Evolutionary conservation across 345 rosid species (phyloP), one percentile per base, ranked within the genome.

Genomic region (Excoecaria agallocha): DNA sequence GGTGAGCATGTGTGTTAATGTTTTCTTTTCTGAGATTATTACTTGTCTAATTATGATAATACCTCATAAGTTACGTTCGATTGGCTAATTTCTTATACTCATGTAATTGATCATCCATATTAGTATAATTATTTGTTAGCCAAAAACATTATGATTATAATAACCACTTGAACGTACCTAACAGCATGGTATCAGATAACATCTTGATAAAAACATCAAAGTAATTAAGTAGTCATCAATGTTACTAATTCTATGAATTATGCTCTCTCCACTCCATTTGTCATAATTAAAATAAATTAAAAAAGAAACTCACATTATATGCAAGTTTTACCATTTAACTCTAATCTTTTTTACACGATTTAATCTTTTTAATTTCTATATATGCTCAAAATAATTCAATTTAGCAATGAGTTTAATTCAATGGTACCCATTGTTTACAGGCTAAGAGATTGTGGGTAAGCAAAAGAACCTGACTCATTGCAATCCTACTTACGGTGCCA

Each of bases 101-200:
- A 52, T 30, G 30, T 30, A 30, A 30, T 17, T 30, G 15, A 15
- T 57, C 13, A 43, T 45, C 19, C 52, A 13, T 61, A 59, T 76
- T 55, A 52, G 22, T 9, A 24, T 45, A 19, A 66, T 38, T n/a
- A 69, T 58, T 67, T 39, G 73, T 62, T 25, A 38, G 62, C 69
- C 39, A 41, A 45, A 45, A 51, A 37, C 45, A 51, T 16, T 54
- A 74, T 81, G 35, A 77, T 81, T 66, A 70, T 37, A n/a, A 69
- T 55, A 77, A 59, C 69, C 73, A 69, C 76, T 45, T 65, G 66
- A 66, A 64, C 72, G 16, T 15, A 74, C 76, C 81, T 67, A 76
- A 71, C 64, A 52, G 56, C 63, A 66, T 66, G 24, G 22, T 39
- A 41, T 30, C 37, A 60, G 9, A 30, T 38, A 13, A 17, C 17